Conservation (phyloP, 108 stramenopile genomes). For the Nitzschia inconspicua region DNA sequence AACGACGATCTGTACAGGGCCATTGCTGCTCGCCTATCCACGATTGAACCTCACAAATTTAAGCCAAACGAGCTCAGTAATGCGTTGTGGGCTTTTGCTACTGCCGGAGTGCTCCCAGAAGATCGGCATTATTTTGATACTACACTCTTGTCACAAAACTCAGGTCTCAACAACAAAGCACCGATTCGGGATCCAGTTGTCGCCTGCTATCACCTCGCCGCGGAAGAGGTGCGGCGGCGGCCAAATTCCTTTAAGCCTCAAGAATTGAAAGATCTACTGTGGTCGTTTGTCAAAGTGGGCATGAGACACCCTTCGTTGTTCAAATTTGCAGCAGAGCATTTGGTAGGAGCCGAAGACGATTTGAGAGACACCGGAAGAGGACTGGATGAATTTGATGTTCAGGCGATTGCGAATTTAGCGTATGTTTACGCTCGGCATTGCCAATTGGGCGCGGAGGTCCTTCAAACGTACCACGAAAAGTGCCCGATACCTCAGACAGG, state of each 20-base stretch:
- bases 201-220: constrained; percentile 52
- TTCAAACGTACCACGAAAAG: constrained; percentile 34
- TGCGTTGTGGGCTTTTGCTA: constrained; percentile 68
- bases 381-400: constrained; percentile 61
- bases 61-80: constrained; percentile 85
- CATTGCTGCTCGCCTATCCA: constrained; percentile 42
- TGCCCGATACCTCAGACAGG: constrained; percentile 31
- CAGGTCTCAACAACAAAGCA: constrained; percentile 28
- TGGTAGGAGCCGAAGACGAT: constrained; percentile 36
- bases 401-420: constrained; percentile 68
- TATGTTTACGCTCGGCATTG: constrained; percentile 72
- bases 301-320: constrained; percentile 75
- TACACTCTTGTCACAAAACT: constrained; percentile 41
- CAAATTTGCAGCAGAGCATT: constrained; percentile 57
- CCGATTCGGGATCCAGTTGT: constrained; percentile 50
- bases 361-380: constrained; percentile 30
- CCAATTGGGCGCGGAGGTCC: constrained; percentile 55
- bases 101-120: constrained; percentile 48
- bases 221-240: constrained; percentile 63
- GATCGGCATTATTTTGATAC: constrained; percentile 67
- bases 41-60: constrained; percentile 29
- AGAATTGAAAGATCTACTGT: constrained; percentile 79
- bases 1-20: constrained; percentile 51
- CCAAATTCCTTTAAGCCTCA: constrained; percentile 77
- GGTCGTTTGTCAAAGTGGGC: constrained; percentile 73